Evolutionary conservation across 148 eudicot genomes (phyloP).

Genomic region (Cornus suecica): DNA sequence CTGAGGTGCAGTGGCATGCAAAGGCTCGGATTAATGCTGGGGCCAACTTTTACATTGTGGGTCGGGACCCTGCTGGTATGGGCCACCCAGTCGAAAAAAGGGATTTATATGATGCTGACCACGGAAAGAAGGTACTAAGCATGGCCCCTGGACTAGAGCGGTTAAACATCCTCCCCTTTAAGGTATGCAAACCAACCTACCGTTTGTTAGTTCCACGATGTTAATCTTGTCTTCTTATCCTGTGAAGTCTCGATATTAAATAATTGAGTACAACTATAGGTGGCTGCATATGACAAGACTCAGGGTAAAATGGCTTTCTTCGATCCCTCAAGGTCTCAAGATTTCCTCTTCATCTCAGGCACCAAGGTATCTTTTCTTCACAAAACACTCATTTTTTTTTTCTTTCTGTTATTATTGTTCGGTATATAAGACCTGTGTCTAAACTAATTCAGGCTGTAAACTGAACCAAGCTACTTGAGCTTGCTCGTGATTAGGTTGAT

Average conservation of each 20-base stretch:
- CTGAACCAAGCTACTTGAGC: too few species aligned
- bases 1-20: conserved; percentile 98
- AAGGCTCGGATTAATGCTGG: conserved; percentile 96
- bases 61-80: conserved; percentile 97
- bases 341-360: conserved; percentile 89
- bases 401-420: too few species aligned
- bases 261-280: conserved; percentile 37
- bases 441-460: too few species aligned
- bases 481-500: too few species aligned
- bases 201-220: neutral
- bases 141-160: conserved; percentile 95
- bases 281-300: conserved; percentile 93
- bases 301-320: conserved; percentile 92
- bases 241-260: too few species aligned
- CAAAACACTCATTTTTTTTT: neutral
- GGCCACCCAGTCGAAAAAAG: conserved; percentile 83
- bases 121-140: conserved; percentile 84
- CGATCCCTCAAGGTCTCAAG: conserved; percentile 89
- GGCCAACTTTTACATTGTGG: conserved; percentile 91
- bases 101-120: conserved; percentile 86
- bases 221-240: neutral
- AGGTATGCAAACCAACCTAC: conserved; percentile 33
- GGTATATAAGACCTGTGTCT: too few species aligned
- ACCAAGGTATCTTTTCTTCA: conserved; percentile 57
- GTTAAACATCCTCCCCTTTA: conserved; percentile 85